Conservation (phyloP, 257 asterid genomes). For the Solanum verrucosum region DNA sequence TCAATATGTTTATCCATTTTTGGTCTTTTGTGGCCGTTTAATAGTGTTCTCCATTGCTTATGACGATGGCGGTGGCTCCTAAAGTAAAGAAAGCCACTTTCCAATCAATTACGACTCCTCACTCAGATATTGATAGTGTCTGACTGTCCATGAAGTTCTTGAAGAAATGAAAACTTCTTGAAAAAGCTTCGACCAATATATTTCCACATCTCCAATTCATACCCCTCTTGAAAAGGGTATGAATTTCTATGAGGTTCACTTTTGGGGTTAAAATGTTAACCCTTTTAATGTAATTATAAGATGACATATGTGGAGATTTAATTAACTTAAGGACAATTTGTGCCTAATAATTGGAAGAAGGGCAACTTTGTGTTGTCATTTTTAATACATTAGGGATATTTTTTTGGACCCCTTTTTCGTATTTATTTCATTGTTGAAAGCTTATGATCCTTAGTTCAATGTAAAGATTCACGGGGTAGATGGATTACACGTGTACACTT, state of each 20-base stretch:
- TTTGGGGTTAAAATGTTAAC: too few relatives aligned
- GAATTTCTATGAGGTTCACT: too few relatives aligned
- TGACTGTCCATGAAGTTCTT: too few relatives aligned
- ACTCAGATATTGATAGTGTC: too few relatives aligned
- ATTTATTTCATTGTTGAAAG: not conserved
- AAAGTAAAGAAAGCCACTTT: too few relatives aligned
- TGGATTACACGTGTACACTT: not conserved
- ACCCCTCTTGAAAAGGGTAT: too few relatives aligned
- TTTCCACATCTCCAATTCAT: too few relatives aligned
- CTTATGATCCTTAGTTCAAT: not conserved
- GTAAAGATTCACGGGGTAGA: not conserved
- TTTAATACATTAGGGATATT: not conserved
- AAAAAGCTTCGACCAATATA: too few relatives aligned
- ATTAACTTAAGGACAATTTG: not conserved
- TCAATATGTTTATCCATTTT: not conserved
- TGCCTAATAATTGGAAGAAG: not conserved
- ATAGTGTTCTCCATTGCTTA: not conserved
- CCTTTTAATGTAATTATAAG: not conserved
- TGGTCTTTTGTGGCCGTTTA: not conserved
- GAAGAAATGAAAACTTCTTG: too few relatives aligned
- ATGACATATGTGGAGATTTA: not conserved
- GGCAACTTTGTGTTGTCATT: not conserved
- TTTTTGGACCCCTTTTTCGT: not conserved
- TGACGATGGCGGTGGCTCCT: too few relatives aligned
- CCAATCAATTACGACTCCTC: too few relatives aligned